These are phyloP conservation scores for Anastatica hierochuntica DNA, from an alignment of 345 rosid species.

Conservation along the genomic window DNA sequence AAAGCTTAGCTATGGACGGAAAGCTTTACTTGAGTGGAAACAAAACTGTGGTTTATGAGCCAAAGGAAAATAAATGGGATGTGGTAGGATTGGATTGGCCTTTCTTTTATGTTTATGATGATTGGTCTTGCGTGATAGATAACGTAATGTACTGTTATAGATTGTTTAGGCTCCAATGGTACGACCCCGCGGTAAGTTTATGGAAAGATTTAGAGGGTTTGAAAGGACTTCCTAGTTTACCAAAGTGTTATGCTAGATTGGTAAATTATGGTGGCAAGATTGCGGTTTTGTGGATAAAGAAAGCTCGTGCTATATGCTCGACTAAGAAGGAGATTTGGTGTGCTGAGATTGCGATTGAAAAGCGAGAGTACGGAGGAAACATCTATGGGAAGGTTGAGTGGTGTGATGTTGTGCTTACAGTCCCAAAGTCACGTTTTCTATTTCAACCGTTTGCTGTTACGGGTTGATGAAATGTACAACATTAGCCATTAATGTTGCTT, in stretches of 20 bases:
- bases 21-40: conserved; percentile 1
- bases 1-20: background rate
- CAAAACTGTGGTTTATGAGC: background rate
- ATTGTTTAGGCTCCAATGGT: conserved; percentile 17
- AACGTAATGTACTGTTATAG: conserved; percentile 13
- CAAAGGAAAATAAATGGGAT: conserved; percentile 1
- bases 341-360: conserved; percentile 46
- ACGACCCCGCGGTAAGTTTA: conserved; percentile 23
- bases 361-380: conserved; percentile 24
- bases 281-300: conserved; percentile 53
- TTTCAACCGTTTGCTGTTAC: too few species aligned
- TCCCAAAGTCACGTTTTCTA: too few species aligned
- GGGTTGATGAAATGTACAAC: too few species aligned
- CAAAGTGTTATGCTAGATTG: conserved; percentile 24
- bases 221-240: conserved; percentile 39
- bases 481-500: too few species aligned
- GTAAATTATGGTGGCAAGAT: conserved; percentile 43
- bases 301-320: conserved; percentile 10
- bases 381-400: conserved; percentile 47
- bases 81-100: conserved; percentile 33
- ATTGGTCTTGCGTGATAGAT: conserved; percentile 38
- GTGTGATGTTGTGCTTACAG: too few species aligned
- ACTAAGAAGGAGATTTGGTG: conserved; percentile 54
- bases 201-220: conserved; percentile 47
- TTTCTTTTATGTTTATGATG: too few species aligned